Conservation (phyloP, 2,329 filamentous ascomycete species). For the Hypoxylon sp. region DNA sequence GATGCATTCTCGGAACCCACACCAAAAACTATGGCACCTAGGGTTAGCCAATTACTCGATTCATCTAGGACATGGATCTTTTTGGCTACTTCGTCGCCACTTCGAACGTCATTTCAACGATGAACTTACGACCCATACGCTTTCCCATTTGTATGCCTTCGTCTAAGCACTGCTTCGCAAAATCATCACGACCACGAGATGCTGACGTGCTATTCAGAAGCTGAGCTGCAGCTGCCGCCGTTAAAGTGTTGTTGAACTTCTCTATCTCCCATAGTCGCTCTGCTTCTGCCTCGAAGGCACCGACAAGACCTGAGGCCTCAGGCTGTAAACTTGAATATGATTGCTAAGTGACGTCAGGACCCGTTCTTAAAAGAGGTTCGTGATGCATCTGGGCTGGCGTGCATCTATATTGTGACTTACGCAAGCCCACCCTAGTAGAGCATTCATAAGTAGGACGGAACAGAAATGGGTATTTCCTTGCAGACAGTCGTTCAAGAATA, state of each 20-base stretch:
- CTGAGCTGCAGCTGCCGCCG: constrained; percentile 41
- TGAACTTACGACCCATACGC: constrained; percentile 45
- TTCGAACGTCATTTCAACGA: background rate
- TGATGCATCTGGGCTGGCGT: background rate
- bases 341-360: constrained; percentile 37
- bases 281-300: constrained; percentile 39
- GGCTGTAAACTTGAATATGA: constrained; percentile 39
- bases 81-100: background rate
- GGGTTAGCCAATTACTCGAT: constrained; percentile 35
- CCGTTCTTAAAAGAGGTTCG: background rate
- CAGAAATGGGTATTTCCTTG: constrained; percentile 39
- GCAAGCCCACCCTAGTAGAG: constrained; percentile 41
- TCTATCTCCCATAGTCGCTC: constrained; percentile 41
- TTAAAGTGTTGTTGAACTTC: constrained; percentile 41
- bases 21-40: constrained; percentile 34
- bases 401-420: constrained; percentile 33
- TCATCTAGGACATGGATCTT: constrained; percentile 12
- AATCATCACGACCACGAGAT: constrained; percentile 42
- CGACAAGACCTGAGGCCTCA: constrained; percentile 28
- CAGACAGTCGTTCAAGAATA: constrained; percentile 41
- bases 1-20: constrained; percentile 35
- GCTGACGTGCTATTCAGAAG: constrained; percentile 35
- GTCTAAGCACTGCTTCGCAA: constrained; percentile 36
- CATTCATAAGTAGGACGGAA: constrained; percentile 39
- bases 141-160: constrained; percentile 44